Percentiles rank a stretch among this genome's conserved stretches.
These are phyloP conservation scores for Paramecium octaurelia DNA, from an alignment of 73 alveolate species.

Conservation along the genomic window DNA sequence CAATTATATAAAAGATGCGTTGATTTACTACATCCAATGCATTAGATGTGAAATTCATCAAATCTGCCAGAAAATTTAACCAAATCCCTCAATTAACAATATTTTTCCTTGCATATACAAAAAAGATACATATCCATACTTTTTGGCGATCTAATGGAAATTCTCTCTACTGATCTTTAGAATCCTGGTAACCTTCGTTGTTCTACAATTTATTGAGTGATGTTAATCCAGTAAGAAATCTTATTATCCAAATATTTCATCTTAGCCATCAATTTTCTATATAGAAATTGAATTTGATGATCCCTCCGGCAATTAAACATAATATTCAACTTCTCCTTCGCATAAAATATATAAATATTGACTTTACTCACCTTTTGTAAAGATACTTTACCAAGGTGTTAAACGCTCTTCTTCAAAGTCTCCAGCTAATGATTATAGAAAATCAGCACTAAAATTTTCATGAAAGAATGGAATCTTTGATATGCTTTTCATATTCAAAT, in stretches of 20 bases:
- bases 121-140: not conserved
- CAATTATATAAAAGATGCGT: not conserved
- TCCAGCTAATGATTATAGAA: not conserved
- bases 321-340: slow-evolving; percentile 32
- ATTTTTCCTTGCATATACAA: not conserved
- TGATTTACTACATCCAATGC: slow-evolving; percentile 1
- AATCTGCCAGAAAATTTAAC: not conserved
- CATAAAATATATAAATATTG: not conserved
- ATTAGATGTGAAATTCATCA: not conserved
- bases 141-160: not conserved
- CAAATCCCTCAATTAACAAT: slow-evolving; percentile 5
- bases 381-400: not conserved
- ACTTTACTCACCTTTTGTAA: not conserved
- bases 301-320: not conserved
- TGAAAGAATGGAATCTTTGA: not conserved
- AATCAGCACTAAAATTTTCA: not conserved
- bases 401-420: not conserved
- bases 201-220: not conserved
- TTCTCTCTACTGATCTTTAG: not conserved
- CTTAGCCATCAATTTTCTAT: not conserved
- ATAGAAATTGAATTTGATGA: not conserved
- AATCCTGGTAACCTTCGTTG: not conserved
- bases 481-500: slow-evolving; percentile 9
- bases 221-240: not conserved
- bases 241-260: not conserved